phyloP scores from a whole-genome alignment of 768 basidiomycete genomes.

The Termitomyces sp. region DNA sequence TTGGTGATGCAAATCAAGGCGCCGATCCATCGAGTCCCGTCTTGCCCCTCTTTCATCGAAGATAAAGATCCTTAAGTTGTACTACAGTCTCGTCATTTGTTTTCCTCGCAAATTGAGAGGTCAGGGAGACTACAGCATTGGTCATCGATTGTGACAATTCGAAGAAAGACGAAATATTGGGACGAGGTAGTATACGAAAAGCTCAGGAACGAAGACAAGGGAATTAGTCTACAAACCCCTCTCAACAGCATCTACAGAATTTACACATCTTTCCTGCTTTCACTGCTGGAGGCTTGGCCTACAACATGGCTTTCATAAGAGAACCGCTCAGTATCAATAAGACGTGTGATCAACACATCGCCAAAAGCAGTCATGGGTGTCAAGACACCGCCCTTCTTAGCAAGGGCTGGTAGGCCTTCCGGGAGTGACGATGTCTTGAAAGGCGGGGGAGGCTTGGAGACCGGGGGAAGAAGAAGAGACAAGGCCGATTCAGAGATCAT shows the following conservation, averaged over 20 bases:
- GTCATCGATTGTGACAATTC: background rate
- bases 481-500: slow-evolving; percentile 82
- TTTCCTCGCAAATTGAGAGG: too few relatives aligned
- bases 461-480: slow-evolving; percentile 51
- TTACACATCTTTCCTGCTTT: slow-evolving; percentile 20
- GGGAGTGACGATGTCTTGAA: slow-evolving; percentile 26
- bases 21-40: too few relatives aligned
- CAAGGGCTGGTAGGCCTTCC: slow-evolving; percentile 48
- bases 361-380: slow-evolving; percentile 86
- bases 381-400: slow-evolving; percentile 68
- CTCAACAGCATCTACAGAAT: background rate
- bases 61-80: too few relatives aligned
- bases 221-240: too few relatives aligned
- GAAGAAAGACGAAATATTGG: background rate
- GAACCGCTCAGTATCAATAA: slow-evolving; percentile 56
- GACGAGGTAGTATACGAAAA: too few relatives aligned
- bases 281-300: slow-evolving; percentile 12
- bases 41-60: too few relatives aligned
- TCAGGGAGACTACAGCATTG: too few relatives aligned
- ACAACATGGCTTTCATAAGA: slow-evolving; percentile 52
- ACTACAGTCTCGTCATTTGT: too few relatives aligned
- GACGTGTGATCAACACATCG: slow-evolving; percentile 63
- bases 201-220: background rate
- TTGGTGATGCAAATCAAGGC: too few relatives aligned
- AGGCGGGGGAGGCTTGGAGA: slow-evolving; percentile 16